Conservation (phyloP, 768 basidiomycete genomes). For the Suillus subalutaceus region DNA sequence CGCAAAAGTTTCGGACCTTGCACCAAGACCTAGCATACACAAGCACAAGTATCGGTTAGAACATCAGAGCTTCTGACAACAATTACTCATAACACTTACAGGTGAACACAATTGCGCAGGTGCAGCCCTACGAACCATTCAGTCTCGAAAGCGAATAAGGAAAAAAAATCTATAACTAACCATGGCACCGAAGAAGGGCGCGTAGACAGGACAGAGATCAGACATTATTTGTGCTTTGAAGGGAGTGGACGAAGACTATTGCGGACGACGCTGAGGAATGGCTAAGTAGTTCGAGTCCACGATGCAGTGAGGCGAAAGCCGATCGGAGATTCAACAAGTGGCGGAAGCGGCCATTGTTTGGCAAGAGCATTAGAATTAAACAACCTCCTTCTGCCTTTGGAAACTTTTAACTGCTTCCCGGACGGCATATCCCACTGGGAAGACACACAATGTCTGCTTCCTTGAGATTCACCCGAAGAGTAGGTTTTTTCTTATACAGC, state of each 20-base stretch:
- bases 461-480: conserved; percentile 68
- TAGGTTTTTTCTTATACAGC: conserved; percentile 27
- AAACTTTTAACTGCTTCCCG: not conserved
- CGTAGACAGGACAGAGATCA: conserved; percentile 91
- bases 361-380: conserved; percentile 33
- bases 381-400: conserved; percentile 25
- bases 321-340: conserved; percentile 28
- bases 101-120: conserved; percentile 96
- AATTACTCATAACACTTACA: conserved; percentile 55
- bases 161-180: conserved; percentile 45
- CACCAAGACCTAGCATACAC: conserved; percentile 68
- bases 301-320: conserved; percentile 21
- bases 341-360: conserved; percentile 24
- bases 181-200: conserved; percentile 98
- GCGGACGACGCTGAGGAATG: not conserved
- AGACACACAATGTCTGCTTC: conserved; percentile 58
- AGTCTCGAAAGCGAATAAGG: conserved; percentile 9
- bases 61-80: not conserved
- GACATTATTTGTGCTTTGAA: conserved; percentile 48
- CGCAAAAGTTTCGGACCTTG: conserved; percentile 57
- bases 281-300: conserved; percentile 12
- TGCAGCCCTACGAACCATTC: conserved; percentile 72
- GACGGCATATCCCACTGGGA: not conserved
- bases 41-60: conserved; percentile 8
- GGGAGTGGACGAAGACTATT: conserved; percentile 7